Evolutionary conservation across 805 yeast species (phyloP).

Genomic region (Jamesozyma spencerorum): DNA sequence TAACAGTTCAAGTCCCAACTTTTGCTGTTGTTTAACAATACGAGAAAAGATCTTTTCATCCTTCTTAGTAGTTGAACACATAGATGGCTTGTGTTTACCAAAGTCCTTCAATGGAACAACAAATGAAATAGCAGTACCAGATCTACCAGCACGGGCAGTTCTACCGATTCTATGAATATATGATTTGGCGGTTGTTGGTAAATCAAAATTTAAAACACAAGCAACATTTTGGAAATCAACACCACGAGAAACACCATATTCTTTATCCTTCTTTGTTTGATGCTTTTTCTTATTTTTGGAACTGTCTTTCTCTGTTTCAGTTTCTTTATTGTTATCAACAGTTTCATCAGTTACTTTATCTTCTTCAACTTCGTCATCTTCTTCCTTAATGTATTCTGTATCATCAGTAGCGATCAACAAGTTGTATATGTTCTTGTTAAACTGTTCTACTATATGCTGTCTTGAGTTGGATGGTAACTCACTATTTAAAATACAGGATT

Average conservation of each 20-base stretch:
- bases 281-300: constrained; percentile 18
- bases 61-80: constrained; percentile 55
- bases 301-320: constrained; percentile 11
- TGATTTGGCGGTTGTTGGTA: constrained; percentile 81
- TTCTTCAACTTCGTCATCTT: constrained; percentile 33
- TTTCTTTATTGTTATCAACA: constrained; percentile 11
- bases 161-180: constrained; percentile 93
- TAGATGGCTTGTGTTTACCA: constrained; percentile 82
- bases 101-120: constrained; percentile 75
- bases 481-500: constrained; percentile 78
- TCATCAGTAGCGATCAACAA: constrained; percentile 94
- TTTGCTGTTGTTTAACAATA: constrained; percentile 66
- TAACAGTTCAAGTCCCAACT: constrained; percentile 61
- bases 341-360: constrained; percentile 7
- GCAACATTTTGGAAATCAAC: constrained; percentile 94
- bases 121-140: constrained; percentile 91
- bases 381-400: constrained; percentile 48
- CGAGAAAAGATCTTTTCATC: constrained; percentile 82
- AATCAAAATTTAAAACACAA: constrained; percentile 89
- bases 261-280: constrained; percentile 45
- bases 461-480: constrained; percentile 91
- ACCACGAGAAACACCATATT: constrained; percentile 93
- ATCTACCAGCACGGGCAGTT: constrained; percentile 94
- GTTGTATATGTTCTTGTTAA: constrained; percentile 79
- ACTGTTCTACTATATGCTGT: constrained; percentile 90